Evolutionary conservation across 768 basidiomycete genomes (phyloP).

Genomic region (Collybia sp.): DNA sequence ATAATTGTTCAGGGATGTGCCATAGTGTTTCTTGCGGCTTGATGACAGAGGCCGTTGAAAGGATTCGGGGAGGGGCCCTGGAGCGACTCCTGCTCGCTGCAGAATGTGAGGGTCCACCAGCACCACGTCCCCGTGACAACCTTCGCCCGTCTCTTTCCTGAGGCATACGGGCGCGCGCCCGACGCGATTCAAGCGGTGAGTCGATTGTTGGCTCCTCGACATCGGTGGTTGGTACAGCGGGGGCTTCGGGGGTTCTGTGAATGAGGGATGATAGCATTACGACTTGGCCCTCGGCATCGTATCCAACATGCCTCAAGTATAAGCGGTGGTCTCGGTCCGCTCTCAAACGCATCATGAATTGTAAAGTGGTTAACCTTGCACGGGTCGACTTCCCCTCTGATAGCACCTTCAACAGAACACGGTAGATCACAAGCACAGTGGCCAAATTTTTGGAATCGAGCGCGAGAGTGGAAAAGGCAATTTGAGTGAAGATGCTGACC

Average conservation of each 20-base stretch:
- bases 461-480: constrained; percentile 64
- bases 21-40: constrained; percentile 53
- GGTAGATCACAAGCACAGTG: constrained; percentile 52
- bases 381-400: constrained; percentile 43
- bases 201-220: constrained; percentile 9
- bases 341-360: constrained; percentile 85
- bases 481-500: constrained; percentile 61
- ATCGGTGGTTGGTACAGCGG: constrained; percentile 4
- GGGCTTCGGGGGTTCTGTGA: constrained; percentile 35
- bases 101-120: constrained; percentile 35
- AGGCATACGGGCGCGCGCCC: constrained; percentile 41
- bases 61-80: constrained; percentile 33
- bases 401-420: constrained; percentile 43
- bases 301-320: constrained; percentile 54
- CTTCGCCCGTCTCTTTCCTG: constrained; percentile 50
- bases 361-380: constrained; percentile 68
- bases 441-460: constrained; percentile 39
- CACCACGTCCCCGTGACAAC: constrained; percentile 48
- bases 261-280: constrained; percentile 60
- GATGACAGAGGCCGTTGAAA: constrained; percentile 17
- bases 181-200: constrained; percentile 28
- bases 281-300: constrained; percentile 56
- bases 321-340: constrained; percentile 88
- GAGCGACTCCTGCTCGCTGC: constrained; percentile 60
- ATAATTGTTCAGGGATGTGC: constrained; percentile 61